Conservation (phyloP, 306 rosid genomes). For the Cucumis melo region DNA sequence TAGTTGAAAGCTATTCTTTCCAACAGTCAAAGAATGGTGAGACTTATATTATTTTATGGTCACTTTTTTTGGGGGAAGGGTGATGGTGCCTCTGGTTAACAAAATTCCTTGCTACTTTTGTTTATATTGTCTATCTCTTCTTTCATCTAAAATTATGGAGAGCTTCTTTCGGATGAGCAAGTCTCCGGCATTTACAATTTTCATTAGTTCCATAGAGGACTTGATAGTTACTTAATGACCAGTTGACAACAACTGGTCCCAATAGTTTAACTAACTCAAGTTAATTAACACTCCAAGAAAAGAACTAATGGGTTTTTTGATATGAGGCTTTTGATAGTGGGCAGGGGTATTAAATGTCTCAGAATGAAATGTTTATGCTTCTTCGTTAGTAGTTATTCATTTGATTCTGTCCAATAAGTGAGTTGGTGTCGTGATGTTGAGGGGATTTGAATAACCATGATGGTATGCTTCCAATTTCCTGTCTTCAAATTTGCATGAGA, state of each 20-base stretch:
- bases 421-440: neutral
- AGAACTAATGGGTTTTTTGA: neutral
- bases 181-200: neutral
- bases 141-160: neutral
- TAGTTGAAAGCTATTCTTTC: slow-evolving; percentile 25
- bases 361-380: neutral
- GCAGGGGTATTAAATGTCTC: neutral
- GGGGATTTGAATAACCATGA: neutral
- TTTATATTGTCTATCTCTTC: neutral
- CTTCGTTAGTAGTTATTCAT: neutral
- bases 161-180: neutral
- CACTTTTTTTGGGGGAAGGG: neutral
- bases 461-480: neutral
- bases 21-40: slow-evolving; percentile 31
- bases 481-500: neutral
- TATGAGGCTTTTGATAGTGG: neutral
- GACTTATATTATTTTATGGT: slow-evolving; percentile 8
- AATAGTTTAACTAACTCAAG: neutral
- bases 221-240: neutral
- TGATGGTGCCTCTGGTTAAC: neutral
- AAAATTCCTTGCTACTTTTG: neutral
- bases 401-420: neutral
- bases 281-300: neutral
- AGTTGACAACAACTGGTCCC: neutral
- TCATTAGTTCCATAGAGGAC: neutral